Conservation (phyloP, 176 grass and related monocot species). For the Rhynchospora pubera region DNA sequence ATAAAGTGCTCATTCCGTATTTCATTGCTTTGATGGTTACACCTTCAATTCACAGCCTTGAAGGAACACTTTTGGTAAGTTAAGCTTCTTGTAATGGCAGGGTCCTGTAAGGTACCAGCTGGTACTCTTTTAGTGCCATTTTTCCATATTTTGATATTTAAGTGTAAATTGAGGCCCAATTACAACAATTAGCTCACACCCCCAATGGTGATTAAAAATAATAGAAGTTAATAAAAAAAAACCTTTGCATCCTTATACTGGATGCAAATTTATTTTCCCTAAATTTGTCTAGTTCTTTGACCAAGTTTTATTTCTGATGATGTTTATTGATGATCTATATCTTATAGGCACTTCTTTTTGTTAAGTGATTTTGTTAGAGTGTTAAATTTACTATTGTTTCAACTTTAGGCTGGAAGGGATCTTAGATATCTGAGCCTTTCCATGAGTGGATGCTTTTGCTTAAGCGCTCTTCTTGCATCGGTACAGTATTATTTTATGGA, state of each 20-base stretch:
- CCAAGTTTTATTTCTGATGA: neutral
- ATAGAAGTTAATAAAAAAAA: neutral
- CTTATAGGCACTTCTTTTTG: neutral
- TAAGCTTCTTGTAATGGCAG: slow-evolving; percentile 21
- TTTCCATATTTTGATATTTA: neutral
- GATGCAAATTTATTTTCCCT: neutral
- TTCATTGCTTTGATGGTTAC: slow-evolving; percentile 72
- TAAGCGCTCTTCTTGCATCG: slow-evolving; percentile 55
- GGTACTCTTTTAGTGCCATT: slow-evolving; percentile 16
- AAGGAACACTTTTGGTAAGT: slow-evolving; percentile 92
- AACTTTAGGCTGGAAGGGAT: slow-evolving; percentile 83
- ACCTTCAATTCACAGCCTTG: slow-evolving; percentile 78
- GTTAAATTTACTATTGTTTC: neutral
- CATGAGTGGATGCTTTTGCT: slow-evolving; percentile 67
- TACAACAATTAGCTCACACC: neutral
- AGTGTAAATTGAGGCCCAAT: neutral
- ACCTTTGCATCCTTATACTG: neutral
- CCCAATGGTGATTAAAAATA: neutral
- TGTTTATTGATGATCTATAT: neutral
- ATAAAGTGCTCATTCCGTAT: slow-evolving; percentile 71
- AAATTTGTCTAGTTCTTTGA: neutral
- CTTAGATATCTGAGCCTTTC: slow-evolving; percentile 86
- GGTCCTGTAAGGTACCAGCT: slow-evolving; percentile 19
- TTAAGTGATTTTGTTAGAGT: neutral
- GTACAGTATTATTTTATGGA: slow-evolving; percentile 31